A percentile compares a stretch with the other conserved stretches of the same genome.
Evolutionary conservation across 2,329 filamentous ascomycete species (phyloP).

Genomic region (Penicillium rolfsii): DNA sequence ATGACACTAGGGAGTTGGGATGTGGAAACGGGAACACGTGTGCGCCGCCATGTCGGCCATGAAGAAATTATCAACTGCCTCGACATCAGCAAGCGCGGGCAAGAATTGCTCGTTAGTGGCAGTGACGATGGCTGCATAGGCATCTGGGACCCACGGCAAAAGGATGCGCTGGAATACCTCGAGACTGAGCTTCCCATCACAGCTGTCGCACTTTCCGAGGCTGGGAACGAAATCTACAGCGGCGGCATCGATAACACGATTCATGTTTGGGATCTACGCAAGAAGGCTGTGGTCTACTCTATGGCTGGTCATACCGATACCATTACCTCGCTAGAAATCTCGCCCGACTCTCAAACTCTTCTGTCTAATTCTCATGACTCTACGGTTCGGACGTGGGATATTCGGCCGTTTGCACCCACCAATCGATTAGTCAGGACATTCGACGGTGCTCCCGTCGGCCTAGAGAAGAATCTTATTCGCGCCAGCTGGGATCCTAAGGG

Average conservation of each 20-base stretch:
- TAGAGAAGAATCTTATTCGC: slow-evolving; percentile 89
- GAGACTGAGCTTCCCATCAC: slow-evolving; percentile 92
- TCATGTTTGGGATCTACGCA: slow-evolving; percentile 94
- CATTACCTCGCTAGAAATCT: slow-evolving; percentile 85
- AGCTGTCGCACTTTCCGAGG: slow-evolving; percentile 85
- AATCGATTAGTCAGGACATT: slow-evolving; percentile 85
- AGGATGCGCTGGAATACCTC: slow-evolving; percentile 83
- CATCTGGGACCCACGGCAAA: slow-evolving; percentile 93
- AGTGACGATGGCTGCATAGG: slow-evolving; percentile 94
- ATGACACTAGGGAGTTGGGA: slow-evolving; percentile 95
- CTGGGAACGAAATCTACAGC: slow-evolving; percentile 92
- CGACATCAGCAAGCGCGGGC: slow-evolving; percentile 84
- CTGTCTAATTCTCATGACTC: slow-evolving; percentile 93
- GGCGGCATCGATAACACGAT: slow-evolving; percentile 97
- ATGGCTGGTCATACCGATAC: slow-evolving; percentile 91
- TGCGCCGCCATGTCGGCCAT: slow-evolving; percentile 89
- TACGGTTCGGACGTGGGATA: slow-evolving; percentile 93
- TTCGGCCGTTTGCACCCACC: slow-evolving; percentile 87
- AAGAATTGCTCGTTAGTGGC: slow-evolving; percentile 86
- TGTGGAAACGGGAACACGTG: slow-evolving; percentile 84
- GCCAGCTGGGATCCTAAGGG: slow-evolving; percentile 89
- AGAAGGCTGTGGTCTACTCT: slow-evolving; percentile 83
- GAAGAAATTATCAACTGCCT: slow-evolving; percentile 94
- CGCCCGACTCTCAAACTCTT: slow-evolving; percentile 86
- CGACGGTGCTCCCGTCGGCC: slow-evolving; percentile 82